Evolutionary conservation across 305 asterid genomes (phyloP).

Genomic region (Fraxinus platypoda): DNA sequence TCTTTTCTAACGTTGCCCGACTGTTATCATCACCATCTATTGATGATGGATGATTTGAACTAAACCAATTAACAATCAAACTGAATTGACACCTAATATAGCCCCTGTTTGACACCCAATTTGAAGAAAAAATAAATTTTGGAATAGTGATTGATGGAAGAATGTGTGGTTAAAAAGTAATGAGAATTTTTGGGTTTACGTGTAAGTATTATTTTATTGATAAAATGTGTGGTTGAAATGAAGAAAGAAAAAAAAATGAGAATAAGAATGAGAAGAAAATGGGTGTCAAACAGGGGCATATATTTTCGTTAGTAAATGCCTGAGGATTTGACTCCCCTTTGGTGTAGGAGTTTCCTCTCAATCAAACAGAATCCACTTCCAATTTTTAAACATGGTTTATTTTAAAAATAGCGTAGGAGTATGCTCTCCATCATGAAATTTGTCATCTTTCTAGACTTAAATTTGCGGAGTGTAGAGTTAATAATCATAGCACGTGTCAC

Average conservation of each 20-base stretch:
- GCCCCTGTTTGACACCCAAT: too few relatives aligned
- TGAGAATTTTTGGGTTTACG: too few relatives aligned
- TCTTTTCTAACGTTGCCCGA: background rate
- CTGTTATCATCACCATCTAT: background rate
- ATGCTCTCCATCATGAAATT: background rate
- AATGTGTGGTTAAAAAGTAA: too few relatives aligned
- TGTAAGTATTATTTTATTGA: too few relatives aligned
- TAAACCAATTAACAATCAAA: background rate
- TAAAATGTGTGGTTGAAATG: too few relatives aligned
- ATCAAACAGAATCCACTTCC: background rate
- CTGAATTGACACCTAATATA: background rate
- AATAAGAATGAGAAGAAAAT: too few relatives aligned
- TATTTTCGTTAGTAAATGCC: background rate
- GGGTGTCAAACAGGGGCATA: too few relatives aligned
- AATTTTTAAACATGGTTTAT: background rate
- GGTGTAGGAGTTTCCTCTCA: background rate
- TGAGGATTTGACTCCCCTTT: background rate
- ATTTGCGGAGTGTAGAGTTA: background rate
- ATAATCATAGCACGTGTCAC: background rate
- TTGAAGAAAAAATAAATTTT: too few relatives aligned
- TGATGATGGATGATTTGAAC: background rate
- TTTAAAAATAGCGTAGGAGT: background rate
- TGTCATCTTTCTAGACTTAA: background rate
- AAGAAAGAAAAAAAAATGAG: too few relatives aligned
- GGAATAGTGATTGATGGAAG: too few relatives aligned